Conservation (phyloP, 176 grass and related monocot species). For the Phyllostachys edulis region DNA sequence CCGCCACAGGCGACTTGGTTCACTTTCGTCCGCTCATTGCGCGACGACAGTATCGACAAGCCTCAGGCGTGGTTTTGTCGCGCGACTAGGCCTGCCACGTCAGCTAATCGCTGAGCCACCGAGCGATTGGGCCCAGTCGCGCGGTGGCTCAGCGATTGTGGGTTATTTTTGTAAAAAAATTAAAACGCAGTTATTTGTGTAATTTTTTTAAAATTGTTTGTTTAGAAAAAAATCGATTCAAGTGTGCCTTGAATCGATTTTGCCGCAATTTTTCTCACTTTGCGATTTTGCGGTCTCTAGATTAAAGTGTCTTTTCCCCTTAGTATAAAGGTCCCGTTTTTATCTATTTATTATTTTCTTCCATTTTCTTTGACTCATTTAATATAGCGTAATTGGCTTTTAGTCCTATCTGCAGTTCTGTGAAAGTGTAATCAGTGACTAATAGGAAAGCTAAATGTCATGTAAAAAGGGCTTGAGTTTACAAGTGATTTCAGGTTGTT, state of each 20-base stretch:
- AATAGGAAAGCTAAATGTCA: neutral
- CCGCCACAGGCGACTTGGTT: too few species aligned
- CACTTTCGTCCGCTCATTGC: too few species aligned
- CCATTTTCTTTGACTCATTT: neutral
- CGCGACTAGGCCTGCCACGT: too few species aligned
- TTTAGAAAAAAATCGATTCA: too few species aligned
- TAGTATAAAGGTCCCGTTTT: neutral
- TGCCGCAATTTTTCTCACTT: conserved; percentile 18
- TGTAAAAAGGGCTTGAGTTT: neutral
- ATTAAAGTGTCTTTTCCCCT: conserved; percentile 13
- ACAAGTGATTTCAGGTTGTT: conserved; percentile 8
- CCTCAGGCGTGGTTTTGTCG: too few species aligned
- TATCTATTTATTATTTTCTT: neutral
- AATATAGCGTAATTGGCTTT: neutral
- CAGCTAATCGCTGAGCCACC: too few species aligned
- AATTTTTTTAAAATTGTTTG: too few species aligned
- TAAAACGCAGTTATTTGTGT: too few species aligned
- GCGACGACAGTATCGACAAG: too few species aligned
- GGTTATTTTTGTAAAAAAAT: too few species aligned
- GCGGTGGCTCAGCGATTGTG: too few species aligned
- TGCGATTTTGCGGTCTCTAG: conserved; percentile 12
- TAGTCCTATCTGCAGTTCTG: neutral
- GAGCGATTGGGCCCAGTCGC: too few species aligned
- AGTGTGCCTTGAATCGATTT: conserved; percentile 9
- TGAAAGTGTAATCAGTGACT: conserved; percentile 18